Conservation (phyloP, 2,329 filamentous ascomycete genomes). For the Beauveria bassiana region DNA sequence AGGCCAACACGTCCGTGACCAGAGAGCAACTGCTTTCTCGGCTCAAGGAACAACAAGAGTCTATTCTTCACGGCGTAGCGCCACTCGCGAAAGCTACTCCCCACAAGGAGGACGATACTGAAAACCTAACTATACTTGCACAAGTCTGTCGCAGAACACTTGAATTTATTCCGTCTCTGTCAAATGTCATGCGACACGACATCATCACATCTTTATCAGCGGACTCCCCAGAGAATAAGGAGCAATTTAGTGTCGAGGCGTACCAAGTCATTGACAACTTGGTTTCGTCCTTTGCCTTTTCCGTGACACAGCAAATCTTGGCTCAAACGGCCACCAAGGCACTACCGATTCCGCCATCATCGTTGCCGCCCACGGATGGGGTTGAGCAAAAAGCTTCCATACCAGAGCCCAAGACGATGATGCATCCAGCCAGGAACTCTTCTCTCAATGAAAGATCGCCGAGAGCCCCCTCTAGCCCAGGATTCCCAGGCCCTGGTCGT, state of each 20-base stretch:
- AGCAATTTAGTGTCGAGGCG: conserved; percentile 29
- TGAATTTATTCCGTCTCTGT: conserved; percentile 75
- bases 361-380: conserved; percentile 36
- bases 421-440: conserved; percentile 58
- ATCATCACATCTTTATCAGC: conserved; percentile 54
- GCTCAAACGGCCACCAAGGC: conserved; percentile 65
- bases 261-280: conserved; percentile 61
- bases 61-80: conserved; percentile 49
- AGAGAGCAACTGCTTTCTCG: conserved; percentile 55
- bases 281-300: conserved; percentile 71
- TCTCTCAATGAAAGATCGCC: conserved; percentile 44
- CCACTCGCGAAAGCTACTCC: conserved; percentile 38
- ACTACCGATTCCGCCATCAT: conserved; percentile 57
- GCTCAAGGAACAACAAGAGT: conserved; percentile 54
- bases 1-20: conserved; percentile 66
- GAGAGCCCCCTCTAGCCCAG: conserved; percentile 39
- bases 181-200: conserved; percentile 72
- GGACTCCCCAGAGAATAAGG: conserved; percentile 28
- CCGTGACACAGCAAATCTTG: conserved; percentile 67
- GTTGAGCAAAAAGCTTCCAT: conserved; percentile 56
- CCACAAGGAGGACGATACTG: conserved; percentile 51
- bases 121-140: conserved; percentile 72
- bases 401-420: conserved; percentile 62
- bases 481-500: conserved; percentile 43
- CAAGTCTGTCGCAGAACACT: conserved; percentile 79